Evolutionary conservation across 169 alveolate genomes (phyloP).

Genomic region (Eimeria tenella): DNA sequence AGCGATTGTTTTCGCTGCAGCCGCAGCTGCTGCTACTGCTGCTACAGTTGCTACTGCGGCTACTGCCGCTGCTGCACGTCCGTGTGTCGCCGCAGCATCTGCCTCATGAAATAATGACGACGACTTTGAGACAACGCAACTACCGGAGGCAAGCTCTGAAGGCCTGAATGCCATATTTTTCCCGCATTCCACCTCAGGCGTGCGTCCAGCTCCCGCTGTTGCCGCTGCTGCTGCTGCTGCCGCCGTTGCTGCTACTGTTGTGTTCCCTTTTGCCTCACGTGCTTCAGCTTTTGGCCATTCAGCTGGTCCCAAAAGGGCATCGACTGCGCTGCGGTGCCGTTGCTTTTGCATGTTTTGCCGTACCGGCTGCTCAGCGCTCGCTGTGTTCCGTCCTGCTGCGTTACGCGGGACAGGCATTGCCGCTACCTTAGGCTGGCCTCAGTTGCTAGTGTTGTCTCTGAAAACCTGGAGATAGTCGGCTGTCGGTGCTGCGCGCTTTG

Average conservation of each 20-base stretch:
- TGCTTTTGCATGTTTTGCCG: not conserved
- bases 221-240: slow-evolving; percentile 1
- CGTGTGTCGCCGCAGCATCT: not conserved
- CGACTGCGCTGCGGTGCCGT: slow-evolving; percentile 6
- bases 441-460: not conserved
- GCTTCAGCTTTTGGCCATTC: not conserved
- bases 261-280: not conserved
- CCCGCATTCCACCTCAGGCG: not conserved
- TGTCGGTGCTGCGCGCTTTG: not conserved
- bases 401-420: not conserved
- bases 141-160: not conserved
- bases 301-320: not conserved
- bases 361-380: not conserved
- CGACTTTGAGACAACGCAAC: not conserved
- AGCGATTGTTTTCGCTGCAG: not conserved
- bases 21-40: slow-evolving; percentile 9
- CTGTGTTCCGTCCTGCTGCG: not conserved
- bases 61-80: not conserved
- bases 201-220: not conserved
- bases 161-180: not conserved
- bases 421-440: not conserved
- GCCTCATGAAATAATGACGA: not conserved
- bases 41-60: not conserved
- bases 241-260: slow-evolving; percentile 9
- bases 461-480: not conserved